Conservation (phyloP, 2,329 filamentous ascomycete genomes). For the Ascochyta lentis region DNA sequence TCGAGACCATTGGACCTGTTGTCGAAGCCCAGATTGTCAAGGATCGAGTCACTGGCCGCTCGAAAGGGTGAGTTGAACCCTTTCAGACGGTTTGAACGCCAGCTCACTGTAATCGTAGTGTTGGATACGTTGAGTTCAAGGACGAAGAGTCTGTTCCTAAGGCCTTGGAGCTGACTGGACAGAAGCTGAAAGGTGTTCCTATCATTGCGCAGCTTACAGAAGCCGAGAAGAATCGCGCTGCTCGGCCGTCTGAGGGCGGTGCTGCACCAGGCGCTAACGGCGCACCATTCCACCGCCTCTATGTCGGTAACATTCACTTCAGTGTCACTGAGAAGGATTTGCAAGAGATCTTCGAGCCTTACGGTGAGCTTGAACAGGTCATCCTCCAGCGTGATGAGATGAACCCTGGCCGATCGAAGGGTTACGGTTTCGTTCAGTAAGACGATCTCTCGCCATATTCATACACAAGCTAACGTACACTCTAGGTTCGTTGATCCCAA, state of each 20-base stretch:
- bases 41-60: slow-evolving; percentile 93
- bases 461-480: slow-evolving; percentile 22
- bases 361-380: slow-evolving; percentile 96
- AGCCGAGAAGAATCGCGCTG: slow-evolving; percentile 98
- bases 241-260: slow-evolving; percentile 69
- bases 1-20: slow-evolving; percentile 91
- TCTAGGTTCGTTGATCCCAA: slow-evolving; percentile 87
- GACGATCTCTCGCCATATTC: slow-evolving; percentile 48
- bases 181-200: slow-evolving; percentile 97
- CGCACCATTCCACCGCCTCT: slow-evolving; percentile 95
- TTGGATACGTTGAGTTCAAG: slow-evolving; percentile 99
- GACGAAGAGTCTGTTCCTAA: slow-evolving; percentile 90
- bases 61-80: slow-evolving; percentile 78
- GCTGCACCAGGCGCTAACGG: slow-evolving; percentile 75
- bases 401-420: slow-evolving; percentile 60
- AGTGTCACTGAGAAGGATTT: slow-evolving; percentile 97
- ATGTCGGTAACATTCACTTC: slow-evolving; percentile 99
- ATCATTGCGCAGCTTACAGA: slow-evolving; percentile 98
- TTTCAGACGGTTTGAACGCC: neutral
- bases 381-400: slow-evolving; percentile 98
- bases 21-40: slow-evolving; percentile 99
- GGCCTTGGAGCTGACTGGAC: slow-evolving; percentile 97
- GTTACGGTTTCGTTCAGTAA: slow-evolving; percentile 98
- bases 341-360: slow-evolving; percentile 95
- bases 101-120: slow-evolving; percentile 65